Evolutionary conservation across 805 yeast species (phyloP).

Genomic region (Spathaspora gorwiae): DNA sequence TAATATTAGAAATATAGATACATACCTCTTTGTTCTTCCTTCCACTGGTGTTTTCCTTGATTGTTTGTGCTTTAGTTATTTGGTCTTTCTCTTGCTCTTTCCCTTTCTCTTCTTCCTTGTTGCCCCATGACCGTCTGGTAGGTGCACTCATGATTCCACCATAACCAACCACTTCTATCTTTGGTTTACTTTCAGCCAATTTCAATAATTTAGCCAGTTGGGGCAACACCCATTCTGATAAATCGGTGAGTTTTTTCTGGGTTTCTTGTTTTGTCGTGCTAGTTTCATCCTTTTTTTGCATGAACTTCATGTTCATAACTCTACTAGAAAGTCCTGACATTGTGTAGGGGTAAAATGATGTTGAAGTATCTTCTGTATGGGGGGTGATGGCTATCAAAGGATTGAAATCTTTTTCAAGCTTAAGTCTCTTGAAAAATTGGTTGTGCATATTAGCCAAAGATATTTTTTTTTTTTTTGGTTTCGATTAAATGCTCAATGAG

Average conservation of each 20-base stretch:
- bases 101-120: constrained; percentile 4
- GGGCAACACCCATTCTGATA: constrained; percentile 50
- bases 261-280: constrained; percentile 18
- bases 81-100: not conserved
- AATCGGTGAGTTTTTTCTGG: constrained; percentile 40
- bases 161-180: constrained; percentile 35
- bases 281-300: constrained; percentile 38
- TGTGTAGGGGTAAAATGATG: no score
- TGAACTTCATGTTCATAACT: constrained; percentile 78
- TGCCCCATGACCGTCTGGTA: constrained; percentile 13
- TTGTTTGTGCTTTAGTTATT: no score
- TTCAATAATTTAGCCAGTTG: constrained; percentile 20
- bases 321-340: constrained; percentile 48
- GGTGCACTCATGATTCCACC: constrained; percentile 26
- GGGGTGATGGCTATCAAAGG: no score
- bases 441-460: no score
- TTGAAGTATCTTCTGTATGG: no score
- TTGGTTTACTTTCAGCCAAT: constrained; percentile 19
- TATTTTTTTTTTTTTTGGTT: no score
- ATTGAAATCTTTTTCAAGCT: no score
- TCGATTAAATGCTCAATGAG: not conserved
- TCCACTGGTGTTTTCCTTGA: no score
- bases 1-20: no score
- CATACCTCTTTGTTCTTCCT: no score
- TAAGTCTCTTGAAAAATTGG: no score